Evolutionary conservation across 805 yeast species (phyloP).

Genomic region (Zygosaccharomyces gambellarensis): DNA sequence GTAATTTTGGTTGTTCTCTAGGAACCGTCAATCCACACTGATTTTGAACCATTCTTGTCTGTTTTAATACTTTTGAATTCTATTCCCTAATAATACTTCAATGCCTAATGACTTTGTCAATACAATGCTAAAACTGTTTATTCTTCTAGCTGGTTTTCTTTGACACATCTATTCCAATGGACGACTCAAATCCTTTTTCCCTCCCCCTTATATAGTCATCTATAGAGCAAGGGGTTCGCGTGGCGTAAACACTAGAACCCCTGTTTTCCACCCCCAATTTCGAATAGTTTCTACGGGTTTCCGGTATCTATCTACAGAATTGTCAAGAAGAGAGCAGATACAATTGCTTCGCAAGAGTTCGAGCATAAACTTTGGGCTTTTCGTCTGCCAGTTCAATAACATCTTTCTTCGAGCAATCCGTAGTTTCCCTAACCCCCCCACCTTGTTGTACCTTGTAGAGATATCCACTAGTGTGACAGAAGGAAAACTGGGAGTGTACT

Average conservation of each 20-base stretch:
- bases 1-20: constrained; percentile 28
- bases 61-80: too few species aligned
- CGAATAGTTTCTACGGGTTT: background rate
- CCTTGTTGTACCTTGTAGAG: too few species aligned
- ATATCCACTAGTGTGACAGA: too few species aligned
- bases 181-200: background rate
- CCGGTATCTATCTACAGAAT: background rate
- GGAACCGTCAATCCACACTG: background rate
- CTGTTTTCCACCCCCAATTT: background rate
- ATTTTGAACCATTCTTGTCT: background rate
- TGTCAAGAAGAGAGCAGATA: background rate
- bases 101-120: too few species aligned
- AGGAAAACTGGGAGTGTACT: too few species aligned
- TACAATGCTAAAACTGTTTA: too few species aligned
- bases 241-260: background rate
- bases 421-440: too few species aligned
- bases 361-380: background rate
- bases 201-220: background rate
- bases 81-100: too few species aligned
- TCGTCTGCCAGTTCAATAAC: too few species aligned
- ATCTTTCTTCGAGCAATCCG: background rate
- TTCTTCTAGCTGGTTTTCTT: too few species aligned
- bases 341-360: background rate
- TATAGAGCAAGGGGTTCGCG: background rate
- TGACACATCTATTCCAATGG: too few species aligned